phyloP scores from a whole-genome alignment of 192 early-diverging fungal genomes.

The Podila epigama region DNA sequence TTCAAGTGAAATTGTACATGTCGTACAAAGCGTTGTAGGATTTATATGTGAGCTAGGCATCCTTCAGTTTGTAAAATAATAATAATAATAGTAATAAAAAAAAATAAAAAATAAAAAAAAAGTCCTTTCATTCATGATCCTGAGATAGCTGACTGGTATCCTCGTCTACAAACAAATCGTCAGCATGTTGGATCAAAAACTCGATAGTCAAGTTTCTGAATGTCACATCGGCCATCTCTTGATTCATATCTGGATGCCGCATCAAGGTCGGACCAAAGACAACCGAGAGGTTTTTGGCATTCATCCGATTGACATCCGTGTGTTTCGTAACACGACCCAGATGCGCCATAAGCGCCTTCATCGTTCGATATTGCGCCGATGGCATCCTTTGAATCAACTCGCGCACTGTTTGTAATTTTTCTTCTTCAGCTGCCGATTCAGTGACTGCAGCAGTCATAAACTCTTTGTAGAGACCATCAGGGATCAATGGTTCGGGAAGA shows the following conservation, averaged over 20 bases:
- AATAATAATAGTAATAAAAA: neutral
- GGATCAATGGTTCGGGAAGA: constrained; percentile 73
- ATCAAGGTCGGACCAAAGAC: constrained; percentile 93
- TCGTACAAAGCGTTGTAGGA: constrained; percentile 36
- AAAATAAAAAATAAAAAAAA: constrained; percentile 3
- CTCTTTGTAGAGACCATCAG: constrained; percentile 66
- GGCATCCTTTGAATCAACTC: constrained; percentile 61
- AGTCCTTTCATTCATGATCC: neutral
- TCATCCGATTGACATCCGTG: constrained; percentile 85
- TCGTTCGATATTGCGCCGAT: constrained; percentile 62
- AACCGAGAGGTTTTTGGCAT: constrained; percentile 88
- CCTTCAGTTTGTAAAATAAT: too few relatives aligned
- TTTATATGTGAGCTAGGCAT: too few relatives aligned
- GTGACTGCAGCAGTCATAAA: constrained; percentile 70
- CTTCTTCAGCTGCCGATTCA: constrained; percentile 41
- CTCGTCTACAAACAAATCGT: constrained; percentile 10
- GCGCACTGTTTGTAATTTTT: constrained; percentile 51
- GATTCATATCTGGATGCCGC: constrained; percentile 65
- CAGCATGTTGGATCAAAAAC: constrained; percentile 65
- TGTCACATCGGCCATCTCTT: constrained; percentile 76
- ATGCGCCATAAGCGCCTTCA: constrained; percentile 68
- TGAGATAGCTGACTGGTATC: too few relatives aligned
- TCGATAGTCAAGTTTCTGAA: constrained; percentile 74
- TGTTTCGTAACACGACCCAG: constrained; percentile 65
- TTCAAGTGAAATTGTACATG: constrained; percentile 36